A percentile compares a stretch with the other conserved stretches of the same genome.
Conservation (phyloP, 192 early-diverging fungal genomes). For the Backusella tuberculispora region DNA sequence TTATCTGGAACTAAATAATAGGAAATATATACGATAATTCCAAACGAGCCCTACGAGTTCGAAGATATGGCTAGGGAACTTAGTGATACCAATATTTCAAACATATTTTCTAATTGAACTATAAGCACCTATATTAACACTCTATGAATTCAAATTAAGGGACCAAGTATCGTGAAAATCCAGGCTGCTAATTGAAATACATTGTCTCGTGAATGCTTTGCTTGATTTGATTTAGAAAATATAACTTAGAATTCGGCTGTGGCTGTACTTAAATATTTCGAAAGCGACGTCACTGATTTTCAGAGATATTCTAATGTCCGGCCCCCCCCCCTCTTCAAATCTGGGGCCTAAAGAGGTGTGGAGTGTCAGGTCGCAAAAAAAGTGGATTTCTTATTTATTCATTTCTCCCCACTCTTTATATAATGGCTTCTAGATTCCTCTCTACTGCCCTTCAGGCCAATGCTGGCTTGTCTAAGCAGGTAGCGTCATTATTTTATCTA, state of each 20-base stretch:
- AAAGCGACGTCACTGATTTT: constrained; percentile 9
- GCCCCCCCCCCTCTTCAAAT: not conserved
- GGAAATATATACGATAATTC: not conserved
- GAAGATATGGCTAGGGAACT: not conserved
- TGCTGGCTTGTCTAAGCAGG: constrained; percentile 38
- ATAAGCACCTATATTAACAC: not conserved
- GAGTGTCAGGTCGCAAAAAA: constrained; percentile 10
- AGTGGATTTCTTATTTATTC: constrained; percentile 12
- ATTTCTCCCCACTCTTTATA: constrained; percentile 27
- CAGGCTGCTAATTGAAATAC: too few relatives aligned
- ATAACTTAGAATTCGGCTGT: too few relatives aligned
- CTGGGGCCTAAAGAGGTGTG: constrained; percentile 10
- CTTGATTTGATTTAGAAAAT: too few relatives aligned
- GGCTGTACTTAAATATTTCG: not conserved
- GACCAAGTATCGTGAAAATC: not conserved
- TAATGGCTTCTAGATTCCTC: constrained; percentile 41
- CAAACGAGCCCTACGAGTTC: not conserved
- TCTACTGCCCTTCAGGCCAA: constrained; percentile 43
- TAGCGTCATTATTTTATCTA: not conserved
- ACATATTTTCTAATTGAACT: not conserved
- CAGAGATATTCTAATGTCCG: not conserved
- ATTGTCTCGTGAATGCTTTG: too few relatives aligned
- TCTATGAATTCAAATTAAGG: not conserved
- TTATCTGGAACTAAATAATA: not conserved
- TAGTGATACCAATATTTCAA: not conserved